Conservation (phyloP, 306 rosid species). For the Rosa multiflora region DNA sequence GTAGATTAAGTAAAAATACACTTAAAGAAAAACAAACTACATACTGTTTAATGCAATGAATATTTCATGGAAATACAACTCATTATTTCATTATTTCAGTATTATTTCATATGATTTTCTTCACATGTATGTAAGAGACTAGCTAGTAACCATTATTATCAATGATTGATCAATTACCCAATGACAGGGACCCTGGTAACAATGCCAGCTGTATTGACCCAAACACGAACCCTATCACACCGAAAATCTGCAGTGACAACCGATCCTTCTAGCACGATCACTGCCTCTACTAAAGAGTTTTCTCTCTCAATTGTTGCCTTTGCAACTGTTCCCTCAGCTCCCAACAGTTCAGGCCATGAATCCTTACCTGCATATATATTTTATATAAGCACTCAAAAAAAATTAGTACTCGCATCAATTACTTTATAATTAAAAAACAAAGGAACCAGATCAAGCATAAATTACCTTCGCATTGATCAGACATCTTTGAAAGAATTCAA, state of each 20-base stretch:
- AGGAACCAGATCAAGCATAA: background rate
- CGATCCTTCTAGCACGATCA: constrained; percentile 37
- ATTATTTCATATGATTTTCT: background rate
- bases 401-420: background rate
- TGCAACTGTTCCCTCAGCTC: constrained; percentile 40
- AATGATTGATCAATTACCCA: constrained; percentile 22
- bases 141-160: background rate
- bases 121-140: background rate
- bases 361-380: constrained; percentile 31
- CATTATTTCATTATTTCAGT: too few relatives aligned
- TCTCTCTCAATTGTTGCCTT: constrained; percentile 32
- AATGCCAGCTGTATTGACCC: constrained; percentile 27
- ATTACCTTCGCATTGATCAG: background rate
- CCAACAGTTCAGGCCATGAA: constrained; percentile 60
- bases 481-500: background rate
- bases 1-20: background rate
- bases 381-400: background rate
- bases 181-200: constrained; percentile 43
- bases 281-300: constrained; percentile 35
- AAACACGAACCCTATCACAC: constrained; percentile 54
- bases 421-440: background rate
- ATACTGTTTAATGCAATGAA: background rate
- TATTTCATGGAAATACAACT: background rate
- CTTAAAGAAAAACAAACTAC: background rate
- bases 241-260: constrained; percentile 35